Conservation (phyloP, 2,329 filamentous ascomycete species). For the Monosporascus sp. region DNA sequence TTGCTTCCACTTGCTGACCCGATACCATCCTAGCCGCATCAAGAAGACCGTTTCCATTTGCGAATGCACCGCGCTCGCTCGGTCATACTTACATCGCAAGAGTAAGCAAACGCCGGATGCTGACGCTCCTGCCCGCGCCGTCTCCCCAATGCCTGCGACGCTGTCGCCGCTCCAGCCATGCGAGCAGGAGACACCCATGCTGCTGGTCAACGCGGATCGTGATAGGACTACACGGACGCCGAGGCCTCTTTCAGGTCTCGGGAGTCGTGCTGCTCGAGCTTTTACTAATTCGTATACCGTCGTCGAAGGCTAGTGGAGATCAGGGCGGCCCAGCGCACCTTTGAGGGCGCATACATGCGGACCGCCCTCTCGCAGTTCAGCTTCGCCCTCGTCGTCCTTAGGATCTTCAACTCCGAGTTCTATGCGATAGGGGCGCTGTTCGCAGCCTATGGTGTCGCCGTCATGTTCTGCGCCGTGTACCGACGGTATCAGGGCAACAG, state of each 20-base stretch:
- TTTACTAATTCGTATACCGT: background rate
- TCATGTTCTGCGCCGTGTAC: conserved; percentile 79
- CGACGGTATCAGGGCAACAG: conserved; percentile 86
- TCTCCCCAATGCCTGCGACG: too few species aligned
- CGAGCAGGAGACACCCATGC: too few species aligned
- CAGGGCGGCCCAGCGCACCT: conserved; percentile 89
- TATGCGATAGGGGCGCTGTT: conserved; percentile 96
- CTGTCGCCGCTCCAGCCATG: too few species aligned
- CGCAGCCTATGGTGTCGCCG: conserved; percentile 80
- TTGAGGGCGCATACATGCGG: conserved; percentile 93
- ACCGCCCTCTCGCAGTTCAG: conserved; percentile 93
- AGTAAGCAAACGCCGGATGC: conserved; percentile 41
- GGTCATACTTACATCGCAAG: conserved; percentile 72
- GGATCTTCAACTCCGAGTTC: conserved; percentile 95
- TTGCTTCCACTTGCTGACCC: conserved; percentile 1
- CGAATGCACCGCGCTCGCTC: conserved; percentile 80
- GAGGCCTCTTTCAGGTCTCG: too few species aligned
- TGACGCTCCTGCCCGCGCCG: background rate
- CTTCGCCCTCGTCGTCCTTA: conserved; percentile 88
- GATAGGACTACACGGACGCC: too few species aligned
- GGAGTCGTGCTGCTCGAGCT: too few species aligned
- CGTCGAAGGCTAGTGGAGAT: conserved; percentile 74
- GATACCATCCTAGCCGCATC: conserved; percentile 20
- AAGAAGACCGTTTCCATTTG: conserved; percentile 59
- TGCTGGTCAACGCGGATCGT: too few species aligned